A percentile compares a stretch with the other conserved stretches of the same genome.
phyloP scores from a whole-genome alignment of 2,329 filamentous ascomycete species.

The Fusarium sp. region DNA sequence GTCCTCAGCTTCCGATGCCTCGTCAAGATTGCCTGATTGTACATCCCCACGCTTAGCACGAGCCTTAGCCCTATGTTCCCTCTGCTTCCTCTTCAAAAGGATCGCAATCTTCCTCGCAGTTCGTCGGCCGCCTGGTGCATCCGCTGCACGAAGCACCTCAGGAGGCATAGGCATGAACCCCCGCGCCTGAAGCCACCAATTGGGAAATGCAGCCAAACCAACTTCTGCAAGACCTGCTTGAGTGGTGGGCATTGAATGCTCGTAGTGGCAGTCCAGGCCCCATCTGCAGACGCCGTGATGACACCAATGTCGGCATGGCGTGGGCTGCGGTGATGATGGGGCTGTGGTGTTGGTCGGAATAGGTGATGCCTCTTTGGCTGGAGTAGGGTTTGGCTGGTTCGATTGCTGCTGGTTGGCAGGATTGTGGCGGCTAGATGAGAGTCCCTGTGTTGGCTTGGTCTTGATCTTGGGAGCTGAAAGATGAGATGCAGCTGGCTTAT shows the following conservation, averaged over 20 bases:
- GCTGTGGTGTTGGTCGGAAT: conserved; percentile 1
- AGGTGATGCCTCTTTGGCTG: not conserved
- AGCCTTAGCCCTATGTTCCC: conserved; percentile 8
- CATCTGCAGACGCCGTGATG: conserved; percentile 59
- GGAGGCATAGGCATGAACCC: conserved; percentile 29
- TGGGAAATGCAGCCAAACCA: conserved; percentile 55
- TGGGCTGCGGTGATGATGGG: not conserved
- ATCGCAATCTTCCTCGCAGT: not conserved
- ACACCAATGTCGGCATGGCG: conserved; percentile 59
- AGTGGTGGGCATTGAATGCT: conserved; percentile 61
- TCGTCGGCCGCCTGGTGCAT: conserved; percentile 4
- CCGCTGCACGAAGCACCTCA: not conserved
- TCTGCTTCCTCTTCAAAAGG: conserved; percentile 14
- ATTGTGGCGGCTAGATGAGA: conserved; percentile 34
- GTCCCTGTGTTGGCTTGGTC: conserved; percentile 15
- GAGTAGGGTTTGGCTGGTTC: not conserved
- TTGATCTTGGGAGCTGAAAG: not conserved
- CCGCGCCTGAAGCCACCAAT: conserved; percentile 54
- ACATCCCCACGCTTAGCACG: not conserved
- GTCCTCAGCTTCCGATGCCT: not conserved
- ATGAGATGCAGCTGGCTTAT: not conserved
- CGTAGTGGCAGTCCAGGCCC: conserved; percentile 55
- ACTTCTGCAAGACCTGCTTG: conserved; percentile 53
- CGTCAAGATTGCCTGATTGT: not conserved
- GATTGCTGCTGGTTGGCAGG: conserved; percentile 10